Conservation (phyloP, 129 eudicot genomes). For the Mikania micrantha region DNA sequence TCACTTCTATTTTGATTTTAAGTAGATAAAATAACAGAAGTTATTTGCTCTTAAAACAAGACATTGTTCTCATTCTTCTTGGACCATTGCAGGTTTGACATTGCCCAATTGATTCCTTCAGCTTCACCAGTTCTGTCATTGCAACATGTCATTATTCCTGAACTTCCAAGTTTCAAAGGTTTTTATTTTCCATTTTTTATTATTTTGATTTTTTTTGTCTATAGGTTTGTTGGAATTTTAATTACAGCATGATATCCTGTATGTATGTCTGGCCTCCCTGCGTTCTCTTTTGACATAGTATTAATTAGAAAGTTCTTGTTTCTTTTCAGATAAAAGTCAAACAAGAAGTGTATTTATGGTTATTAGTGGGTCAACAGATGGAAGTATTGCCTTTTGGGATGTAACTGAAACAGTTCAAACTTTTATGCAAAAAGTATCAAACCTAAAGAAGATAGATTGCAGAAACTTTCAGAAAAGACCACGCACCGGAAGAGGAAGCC, state of each 20-base stretch:
- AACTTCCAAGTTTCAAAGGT: conserved; percentile 41
- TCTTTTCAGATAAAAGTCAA: conserved; percentile 40
- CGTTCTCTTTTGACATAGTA: not conserved
- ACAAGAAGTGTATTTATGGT: conserved; percentile 50
- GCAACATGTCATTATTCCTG: conserved; percentile 72
- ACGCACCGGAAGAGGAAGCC: conserved; percentile 98
- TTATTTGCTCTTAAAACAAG: not conserved
- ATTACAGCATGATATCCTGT: not conserved
- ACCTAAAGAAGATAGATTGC: conserved; percentile 43
- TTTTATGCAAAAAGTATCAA: conserved; percentile 49
- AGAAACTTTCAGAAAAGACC: conserved; percentile 72
- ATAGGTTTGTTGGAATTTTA: not conserved
- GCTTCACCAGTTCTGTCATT: conserved; percentile 82
- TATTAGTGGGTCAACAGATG: conserved; percentile 87
- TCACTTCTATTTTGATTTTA: not conserved
- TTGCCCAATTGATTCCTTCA: conserved; percentile 66
- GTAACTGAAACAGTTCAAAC: conserved; percentile 54
- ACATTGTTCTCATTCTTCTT: conserved; percentile 4
- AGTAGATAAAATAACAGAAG: not conserved
- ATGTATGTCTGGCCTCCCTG: conserved; percentile 4
- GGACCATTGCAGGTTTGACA: conserved; percentile 69
- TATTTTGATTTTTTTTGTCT: not conserved
- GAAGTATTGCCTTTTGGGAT: conserved; percentile 94
- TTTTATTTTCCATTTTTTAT: not conserved
- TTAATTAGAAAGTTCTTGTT: not conserved